These are phyloP conservation scores for Chara braunii DNA, from an alignment of 139 green algal species.

Conservation along the genomic window DNA sequence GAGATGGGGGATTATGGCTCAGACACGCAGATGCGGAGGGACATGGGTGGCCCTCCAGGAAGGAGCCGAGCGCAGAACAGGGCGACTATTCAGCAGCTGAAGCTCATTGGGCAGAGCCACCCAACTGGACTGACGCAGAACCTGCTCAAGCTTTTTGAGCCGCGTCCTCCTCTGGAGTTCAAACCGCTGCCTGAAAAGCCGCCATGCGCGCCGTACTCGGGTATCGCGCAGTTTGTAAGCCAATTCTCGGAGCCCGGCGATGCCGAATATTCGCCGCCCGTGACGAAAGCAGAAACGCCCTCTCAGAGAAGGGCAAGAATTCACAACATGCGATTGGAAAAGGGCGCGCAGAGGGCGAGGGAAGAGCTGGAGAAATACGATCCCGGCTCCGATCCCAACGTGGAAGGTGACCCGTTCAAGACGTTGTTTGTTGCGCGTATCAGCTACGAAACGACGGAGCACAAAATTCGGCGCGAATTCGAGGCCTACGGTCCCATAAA, in stretches of 20 bases:
- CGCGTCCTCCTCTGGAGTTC: slow-evolving; percentile 20
- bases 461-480: slow-evolving; percentile 37
- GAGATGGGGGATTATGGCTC: no score
- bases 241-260: slow-evolving; percentile 29
- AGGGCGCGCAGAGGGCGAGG: slow-evolving; percentile 3
- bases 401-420: slow-evolving; percentile 44
- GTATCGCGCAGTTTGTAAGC: slow-evolving; percentile 34
- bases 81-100: slow-evolving; percentile 31
- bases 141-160: slow-evolving; percentile 41
- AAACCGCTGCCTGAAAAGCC: slow-evolving; percentile 29
- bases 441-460: slow-evolving; percentile 43
- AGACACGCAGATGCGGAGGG: no score
- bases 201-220: background rate
- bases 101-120: slow-evolving; percentile 37
- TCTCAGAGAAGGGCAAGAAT: slow-evolving; percentile 27
- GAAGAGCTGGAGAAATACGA: slow-evolving; percentile 35
- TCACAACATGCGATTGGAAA: slow-evolving; percentile 18
- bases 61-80: no score
- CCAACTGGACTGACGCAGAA: slow-evolving; percentile 26
- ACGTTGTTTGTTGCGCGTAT: slow-evolving; percentile 49
- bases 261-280: slow-evolving; percentile 29
- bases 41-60: no score
- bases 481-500: slow-evolving; percentile 45
- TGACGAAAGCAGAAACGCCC: slow-evolving; percentile 38
- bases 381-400: slow-evolving; percentile 40